Conservation (phyloP, 345 rosid species). For the Nasturtium officinale region DNA sequence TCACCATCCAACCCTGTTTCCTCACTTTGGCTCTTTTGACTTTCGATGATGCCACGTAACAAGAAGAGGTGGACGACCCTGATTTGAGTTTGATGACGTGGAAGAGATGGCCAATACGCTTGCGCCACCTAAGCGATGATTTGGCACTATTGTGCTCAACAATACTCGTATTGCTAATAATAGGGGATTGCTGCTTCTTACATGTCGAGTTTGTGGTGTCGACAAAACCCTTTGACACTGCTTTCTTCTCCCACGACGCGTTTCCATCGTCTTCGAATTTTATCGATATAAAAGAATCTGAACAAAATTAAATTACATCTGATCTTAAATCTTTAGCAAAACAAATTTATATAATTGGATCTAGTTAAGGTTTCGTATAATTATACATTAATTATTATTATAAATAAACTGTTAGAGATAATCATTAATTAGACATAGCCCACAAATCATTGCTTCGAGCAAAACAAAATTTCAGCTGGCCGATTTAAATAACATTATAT, state of each 20-base stretch:
- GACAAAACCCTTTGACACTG: conserved; percentile 56
- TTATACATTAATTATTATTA: neutral
- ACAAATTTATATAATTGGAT: neutral
- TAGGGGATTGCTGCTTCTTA: conserved; percentile 42
- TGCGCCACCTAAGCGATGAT: conserved; percentile 83
- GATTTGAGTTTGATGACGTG: conserved; percentile 74
- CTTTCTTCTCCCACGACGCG: conserved; percentile 86
- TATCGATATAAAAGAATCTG: conserved; percentile 94
- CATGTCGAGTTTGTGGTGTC: conserved; percentile 49
- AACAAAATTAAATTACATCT: neutral
- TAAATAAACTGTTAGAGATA: neutral
- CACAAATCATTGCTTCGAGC: conserved; percentile 19
- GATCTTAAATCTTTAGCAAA: too few species aligned
- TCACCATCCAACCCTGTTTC: conserved; percentile 75
- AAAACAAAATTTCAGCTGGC: conserved; percentile 26
- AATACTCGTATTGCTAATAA: conserved; percentile 52
- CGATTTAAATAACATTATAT: neutral
- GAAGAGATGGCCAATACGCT: conserved; percentile 78
- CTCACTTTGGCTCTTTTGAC: conserved; percentile 76
- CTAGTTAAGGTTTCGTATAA: neutral
- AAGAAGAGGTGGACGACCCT: conserved; percentile 56
- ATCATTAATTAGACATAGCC: conserved; percentile 2
- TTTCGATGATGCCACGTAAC: conserved; percentile 73
- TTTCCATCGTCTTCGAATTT: conserved; percentile 83
- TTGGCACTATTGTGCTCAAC: conserved; percentile 66